Base-by-base conservation (phyloP, 352 stramenopile species). In the Phytopythium kandeliae region DNA sequence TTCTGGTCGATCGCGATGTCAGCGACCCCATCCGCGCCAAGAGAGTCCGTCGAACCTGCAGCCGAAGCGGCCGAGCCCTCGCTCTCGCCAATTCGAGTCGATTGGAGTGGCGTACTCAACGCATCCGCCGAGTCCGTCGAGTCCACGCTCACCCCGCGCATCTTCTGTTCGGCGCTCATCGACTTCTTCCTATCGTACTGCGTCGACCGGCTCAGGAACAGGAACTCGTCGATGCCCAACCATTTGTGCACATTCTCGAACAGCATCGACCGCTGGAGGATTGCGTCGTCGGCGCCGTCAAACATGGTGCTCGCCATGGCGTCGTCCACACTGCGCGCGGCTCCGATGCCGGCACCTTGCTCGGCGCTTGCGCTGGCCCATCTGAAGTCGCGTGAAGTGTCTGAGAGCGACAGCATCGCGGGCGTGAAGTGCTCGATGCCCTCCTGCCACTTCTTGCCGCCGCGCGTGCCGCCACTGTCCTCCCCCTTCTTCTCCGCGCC, bases 391-490 rank as follows among this genome's bases (percentile, higher is more conserved):
- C 74, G 46, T 13, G 22, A 51, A 0, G 59, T 37, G 31, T 92
- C 76, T 2, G 71, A 78, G 17, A 92, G 70, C 16, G 70, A 67
- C 35, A 89, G 67, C 74, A 92, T 87, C 53, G 82, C 84, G 7
- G 82, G 82, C 10, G 82, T 92, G 24, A 90, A 92, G 51, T 92
- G 82, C 51, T 87, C 76, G 31, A 79, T 64, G 17, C 76, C 77
- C 51, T 73, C 54, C 43, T 76, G 67, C 79, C 79, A 91, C 55
- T 74, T 71, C 54, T 77, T 74, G 36, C 21, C 36, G 65, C 69
- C 9, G 42, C n/a, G n/a, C n/a, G n/a, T n/a, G n/a, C 44, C n/a
- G 24, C 4, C 9, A 19, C 21, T 1, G 6, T 42, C 21, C 11
- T 30, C 26, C 21, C 19, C 47, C 9, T 3, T 5, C 30, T 40